Conservation (phyloP, 2,329 filamentous ascomycete genomes). For the Eutypa lata region DNA sequence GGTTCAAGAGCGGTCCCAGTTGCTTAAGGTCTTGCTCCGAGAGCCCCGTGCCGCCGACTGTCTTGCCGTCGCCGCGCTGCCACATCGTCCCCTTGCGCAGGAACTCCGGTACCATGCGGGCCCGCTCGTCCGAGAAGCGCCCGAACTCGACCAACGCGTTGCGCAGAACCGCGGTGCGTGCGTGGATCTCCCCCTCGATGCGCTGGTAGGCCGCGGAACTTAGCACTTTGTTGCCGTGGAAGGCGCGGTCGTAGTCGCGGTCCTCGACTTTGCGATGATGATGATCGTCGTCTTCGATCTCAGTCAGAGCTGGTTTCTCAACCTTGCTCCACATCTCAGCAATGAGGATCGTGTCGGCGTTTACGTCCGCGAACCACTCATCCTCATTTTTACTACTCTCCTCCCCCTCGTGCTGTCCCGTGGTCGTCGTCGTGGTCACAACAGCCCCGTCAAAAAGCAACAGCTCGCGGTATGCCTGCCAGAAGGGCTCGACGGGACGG, state of each 20-base stretch:
- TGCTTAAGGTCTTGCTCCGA: neutral
- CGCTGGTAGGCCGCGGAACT: neutral
- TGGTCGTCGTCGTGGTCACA: too few species aligned
- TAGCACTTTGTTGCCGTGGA: neutral
- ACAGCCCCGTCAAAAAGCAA: conserved; percentile 3
- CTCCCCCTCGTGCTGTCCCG: too few species aligned
- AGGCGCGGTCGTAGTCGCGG: too few species aligned
- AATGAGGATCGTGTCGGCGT: conserved; percentile 5
- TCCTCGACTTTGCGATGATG: too few species aligned
- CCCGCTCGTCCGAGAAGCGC: neutral
- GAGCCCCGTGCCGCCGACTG: neutral
- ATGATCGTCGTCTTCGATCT: neutral
- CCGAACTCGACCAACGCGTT: neutral
- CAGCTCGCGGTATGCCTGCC: neutral
- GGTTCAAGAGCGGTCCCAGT: neutral
- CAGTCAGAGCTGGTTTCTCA: neutral
- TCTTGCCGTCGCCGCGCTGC: neutral
- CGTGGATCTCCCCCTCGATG: conserved; percentile 1
- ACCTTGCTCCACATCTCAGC: neutral
- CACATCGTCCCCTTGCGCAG: neutral
- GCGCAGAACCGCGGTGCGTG: neutral
- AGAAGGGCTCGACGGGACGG: neutral
- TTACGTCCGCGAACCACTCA: conserved; percentile 6
- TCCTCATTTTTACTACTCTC: neutral
- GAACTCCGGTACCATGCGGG: neutral